Percentiles rank a stretch among this genome's conserved stretches.
phyloP scores from a whole-genome alignment of 2,329 filamentous ascomycete species.

The Pseudogymnoascus sp. region DNA sequence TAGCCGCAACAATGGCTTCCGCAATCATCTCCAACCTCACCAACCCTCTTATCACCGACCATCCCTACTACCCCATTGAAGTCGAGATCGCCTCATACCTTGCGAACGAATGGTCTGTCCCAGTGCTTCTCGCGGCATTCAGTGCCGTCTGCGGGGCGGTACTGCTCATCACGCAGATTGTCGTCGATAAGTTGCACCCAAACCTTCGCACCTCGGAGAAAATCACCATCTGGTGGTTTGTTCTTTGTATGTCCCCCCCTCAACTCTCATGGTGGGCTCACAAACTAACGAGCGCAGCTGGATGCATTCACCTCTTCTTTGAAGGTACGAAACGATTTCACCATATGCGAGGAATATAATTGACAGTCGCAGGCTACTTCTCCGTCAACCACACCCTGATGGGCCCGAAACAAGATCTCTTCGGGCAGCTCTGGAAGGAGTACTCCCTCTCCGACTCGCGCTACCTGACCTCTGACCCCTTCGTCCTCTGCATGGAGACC shows the following conservation, averaged over 20 bases:
- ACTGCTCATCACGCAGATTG: conserved; percentile 46
- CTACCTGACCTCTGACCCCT: conserved; percentile 44
- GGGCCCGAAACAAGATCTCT: conserved; percentile 33
- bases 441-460: conserved; percentile 49
- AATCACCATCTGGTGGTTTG: conserved; percentile 63
- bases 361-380: conserved; percentile 35
- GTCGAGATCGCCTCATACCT: conserved; percentile 55
- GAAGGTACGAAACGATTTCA: conserved; percentile 23
- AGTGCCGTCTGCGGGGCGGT: conserved; percentile 46
- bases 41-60: conserved; percentile 26
- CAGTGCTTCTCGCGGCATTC: conserved; percentile 53
- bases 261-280: background rate
- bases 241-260: conserved; percentile 51
- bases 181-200: conserved; percentile 46
- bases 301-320: conserved; percentile 26
- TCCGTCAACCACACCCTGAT: conserved; percentile 36
- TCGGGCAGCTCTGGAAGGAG: conserved; percentile 51
- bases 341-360: background rate
- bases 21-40: conserved; percentile 17
- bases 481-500: conserved; percentile 49
- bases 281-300: conserved; percentile 16
- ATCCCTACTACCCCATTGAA: conserved; percentile 66
- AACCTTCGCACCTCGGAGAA: conserved; percentile 47
- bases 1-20: background rate
- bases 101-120: conserved; percentile 55